Conservation (phyloP, 2,329 filamentous ascomycete species). For the Fusarium oligoseptatum region DNA sequence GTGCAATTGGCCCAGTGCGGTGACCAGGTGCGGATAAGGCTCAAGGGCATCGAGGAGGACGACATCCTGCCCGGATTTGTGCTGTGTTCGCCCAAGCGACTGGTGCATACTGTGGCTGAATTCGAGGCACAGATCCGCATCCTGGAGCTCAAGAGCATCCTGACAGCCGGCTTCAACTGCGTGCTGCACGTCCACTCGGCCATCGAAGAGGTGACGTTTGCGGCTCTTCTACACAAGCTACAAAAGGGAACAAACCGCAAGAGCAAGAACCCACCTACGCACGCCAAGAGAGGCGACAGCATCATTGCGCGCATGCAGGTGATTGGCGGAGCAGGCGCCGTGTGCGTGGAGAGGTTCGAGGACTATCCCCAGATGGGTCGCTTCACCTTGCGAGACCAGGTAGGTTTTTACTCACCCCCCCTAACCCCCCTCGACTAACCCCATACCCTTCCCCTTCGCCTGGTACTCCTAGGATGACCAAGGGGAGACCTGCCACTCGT, state of each 20-base stretch:
- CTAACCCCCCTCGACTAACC: constrained; percentile 12
- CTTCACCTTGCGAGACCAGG: constrained; percentile 90
- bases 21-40: constrained; percentile 92
- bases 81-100: constrained; percentile 91
- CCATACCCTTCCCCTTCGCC: constrained; percentile 18
- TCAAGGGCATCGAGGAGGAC: constrained; percentile 97
- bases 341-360: constrained; percentile 95
- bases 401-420: constrained; percentile 57
- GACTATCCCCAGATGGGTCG: constrained; percentile 95
- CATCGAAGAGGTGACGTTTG: constrained; percentile 96
- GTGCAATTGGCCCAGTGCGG: constrained; percentile 85
- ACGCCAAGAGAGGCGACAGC: constrained; percentile 83
- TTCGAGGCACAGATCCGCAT: constrained; percentile 99
- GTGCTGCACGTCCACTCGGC: constrained; percentile 97
- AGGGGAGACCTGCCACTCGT: constrained; percentile 4
- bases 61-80: constrained; percentile 97
- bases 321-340: constrained; percentile 84
- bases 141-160: constrained; percentile 92
- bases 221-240: constrained; percentile 88
- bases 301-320: constrained; percentile 95
- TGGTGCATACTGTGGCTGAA: constrained; percentile 87
- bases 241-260: constrained; percentile 95
- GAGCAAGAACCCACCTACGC: constrained; percentile 92
- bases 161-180: constrained; percentile 96
- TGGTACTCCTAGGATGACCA: constrained; percentile 8